A percentile compares a stretch with the other conserved stretches of the same genome.
phyloP scores from a whole-genome alignment of 1,284 basidiomycete species.

The Heterobasidion irregulare region DNA sequence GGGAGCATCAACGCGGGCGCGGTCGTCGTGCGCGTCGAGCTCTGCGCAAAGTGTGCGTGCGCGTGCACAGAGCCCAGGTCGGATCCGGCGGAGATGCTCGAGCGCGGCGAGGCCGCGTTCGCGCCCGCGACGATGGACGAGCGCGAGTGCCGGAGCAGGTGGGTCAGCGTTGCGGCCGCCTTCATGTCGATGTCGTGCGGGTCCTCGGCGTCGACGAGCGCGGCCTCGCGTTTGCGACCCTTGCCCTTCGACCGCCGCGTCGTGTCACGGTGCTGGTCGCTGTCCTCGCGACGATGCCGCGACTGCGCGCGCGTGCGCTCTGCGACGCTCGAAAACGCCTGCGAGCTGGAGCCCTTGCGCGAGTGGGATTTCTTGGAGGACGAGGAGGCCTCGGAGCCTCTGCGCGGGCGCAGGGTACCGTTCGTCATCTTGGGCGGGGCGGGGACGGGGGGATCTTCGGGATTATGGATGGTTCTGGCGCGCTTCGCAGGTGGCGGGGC shows the following conservation, averaged over 20 bases:
- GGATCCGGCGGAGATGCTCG: constrained; percentile 52
- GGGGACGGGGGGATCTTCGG: constrained; percentile 56
- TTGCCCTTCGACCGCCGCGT: constrained; percentile 33
- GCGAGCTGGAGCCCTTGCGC: constrained; percentile 6
- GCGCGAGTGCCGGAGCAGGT: constrained; percentile 55
- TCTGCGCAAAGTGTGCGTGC: constrained; percentile 54
- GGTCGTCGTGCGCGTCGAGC: constrained; percentile 40
- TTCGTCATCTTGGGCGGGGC: constrained; percentile 31
- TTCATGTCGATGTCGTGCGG: constrained; percentile 58
- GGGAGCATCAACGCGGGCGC: constrained; percentile 21
- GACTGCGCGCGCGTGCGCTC: constrained; percentile 35
- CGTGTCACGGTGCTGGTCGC: constrained; percentile 24
- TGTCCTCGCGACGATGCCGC: constrained; percentile 18
- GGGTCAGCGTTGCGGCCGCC: constrained; percentile 71
- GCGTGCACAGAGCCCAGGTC: constrained; percentile 44
- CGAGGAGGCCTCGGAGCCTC: constrained; percentile 16
- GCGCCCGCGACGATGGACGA: constrained; percentile 47
- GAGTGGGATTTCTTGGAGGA: constrained; percentile 10
- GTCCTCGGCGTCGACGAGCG: constrained; percentile 25
- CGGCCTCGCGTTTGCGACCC: constrained; percentile 23
- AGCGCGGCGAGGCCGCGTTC: constrained; percentile 54
- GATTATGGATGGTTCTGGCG: constrained; percentile 67
- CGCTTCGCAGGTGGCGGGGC: constrained; percentile 66
- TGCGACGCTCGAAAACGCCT: constrained; percentile 23
- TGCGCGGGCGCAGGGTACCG: constrained; percentile 18